Conservation (phyloP, 2,329 filamentous ascomycete genomes). For the Penicillium aurantiogriseum region DNA sequence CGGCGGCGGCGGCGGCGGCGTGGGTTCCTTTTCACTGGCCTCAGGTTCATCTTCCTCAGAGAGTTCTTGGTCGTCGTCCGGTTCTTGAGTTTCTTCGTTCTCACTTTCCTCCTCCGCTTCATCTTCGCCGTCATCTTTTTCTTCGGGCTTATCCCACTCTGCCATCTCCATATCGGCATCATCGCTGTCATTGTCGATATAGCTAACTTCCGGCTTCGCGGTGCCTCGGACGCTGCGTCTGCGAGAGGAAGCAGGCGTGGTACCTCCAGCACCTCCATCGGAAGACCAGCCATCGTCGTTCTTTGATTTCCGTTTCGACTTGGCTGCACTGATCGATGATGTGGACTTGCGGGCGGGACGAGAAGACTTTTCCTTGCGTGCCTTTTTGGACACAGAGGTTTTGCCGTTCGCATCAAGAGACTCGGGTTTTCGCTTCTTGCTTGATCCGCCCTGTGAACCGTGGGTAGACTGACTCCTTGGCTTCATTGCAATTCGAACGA, state of each 20-base stretch:
- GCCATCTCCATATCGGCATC: conserved; percentile 46
- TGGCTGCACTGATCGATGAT: conserved; percentile 26
- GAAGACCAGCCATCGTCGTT: conserved; percentile 43
- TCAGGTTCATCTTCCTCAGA: conserved; percentile 8
- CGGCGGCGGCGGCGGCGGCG: conserved; percentile 4
- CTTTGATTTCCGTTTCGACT: conserved; percentile 40
- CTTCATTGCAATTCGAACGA: conserved; percentile 70
- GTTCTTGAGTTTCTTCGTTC: conserved; percentile 17
- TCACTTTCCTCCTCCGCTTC: conserved; percentile 18
- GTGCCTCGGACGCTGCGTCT: conserved; percentile 43
- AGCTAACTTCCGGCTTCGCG: conserved; percentile 39
- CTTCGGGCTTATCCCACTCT: conserved; percentile 34
- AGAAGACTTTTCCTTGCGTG: conserved; percentile 31
- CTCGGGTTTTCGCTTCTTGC: conserved; percentile 46
- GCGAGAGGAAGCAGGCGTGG: conserved; percentile 32
- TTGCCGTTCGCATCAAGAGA: conserved; percentile 28
- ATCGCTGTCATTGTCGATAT: conserved; percentile 46
- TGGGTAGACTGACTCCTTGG: conserved; percentile 44
- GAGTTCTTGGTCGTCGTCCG: conserved; percentile 10
- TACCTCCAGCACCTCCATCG: conserved; percentile 43
- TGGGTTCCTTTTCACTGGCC: conserved; percentile 22
- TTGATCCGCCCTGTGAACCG: conserved; percentile 20
- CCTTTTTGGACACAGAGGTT: conserved; percentile 29
- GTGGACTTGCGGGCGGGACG: conserved; percentile 36
- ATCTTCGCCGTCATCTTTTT: conserved; percentile 30